A percentile compares a stretch with the other conserved stretches of the same genome.
Evolutionary conservation across 306 rosid genomes (phyloP).

Genomic region (Albizia julibrissin): DNA sequence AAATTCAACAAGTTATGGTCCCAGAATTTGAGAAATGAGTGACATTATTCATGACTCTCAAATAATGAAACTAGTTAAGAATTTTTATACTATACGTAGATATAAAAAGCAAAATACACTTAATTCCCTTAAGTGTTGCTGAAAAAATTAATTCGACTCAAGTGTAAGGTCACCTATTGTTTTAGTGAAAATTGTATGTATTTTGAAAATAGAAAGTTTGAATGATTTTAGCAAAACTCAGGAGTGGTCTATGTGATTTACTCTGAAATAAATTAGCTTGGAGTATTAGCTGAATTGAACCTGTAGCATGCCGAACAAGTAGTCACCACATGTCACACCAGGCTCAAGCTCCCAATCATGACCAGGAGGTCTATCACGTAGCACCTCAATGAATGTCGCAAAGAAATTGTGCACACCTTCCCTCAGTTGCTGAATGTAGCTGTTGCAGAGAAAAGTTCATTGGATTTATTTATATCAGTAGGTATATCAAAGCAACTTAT

Average conservation of each 20-base stretch:
- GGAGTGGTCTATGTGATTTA: not conserved
- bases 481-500: constrained; percentile 3
- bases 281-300: constrained; percentile 41
- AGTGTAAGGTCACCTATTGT: not conserved
- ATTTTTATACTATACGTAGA: not conserved
- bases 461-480: constrained; percentile 14
- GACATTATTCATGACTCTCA: not conserved
- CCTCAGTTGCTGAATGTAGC: constrained; percentile 96
- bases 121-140: not conserved
- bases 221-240: not conserved
- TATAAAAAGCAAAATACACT: not conserved
- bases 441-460: constrained; percentile 38
- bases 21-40: not conserved
- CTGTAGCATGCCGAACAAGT: constrained; percentile 99
- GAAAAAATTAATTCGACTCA: not conserved
- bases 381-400: constrained; percentile 91
- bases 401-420: constrained; percentile 97
- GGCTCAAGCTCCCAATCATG: constrained; percentile 99
- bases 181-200: not conserved
- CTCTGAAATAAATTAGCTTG: not conserved
- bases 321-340: constrained; percentile 98
- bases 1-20: not conserved
- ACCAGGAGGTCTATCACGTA: constrained; percentile 98
- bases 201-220: not conserved
- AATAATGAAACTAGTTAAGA: not conserved